These are phyloP conservation scores for Purpureocillium lavendulum DNA, from an alignment of 2,329 filamentous ascomycete species.

Conservation along the genomic window DNA sequence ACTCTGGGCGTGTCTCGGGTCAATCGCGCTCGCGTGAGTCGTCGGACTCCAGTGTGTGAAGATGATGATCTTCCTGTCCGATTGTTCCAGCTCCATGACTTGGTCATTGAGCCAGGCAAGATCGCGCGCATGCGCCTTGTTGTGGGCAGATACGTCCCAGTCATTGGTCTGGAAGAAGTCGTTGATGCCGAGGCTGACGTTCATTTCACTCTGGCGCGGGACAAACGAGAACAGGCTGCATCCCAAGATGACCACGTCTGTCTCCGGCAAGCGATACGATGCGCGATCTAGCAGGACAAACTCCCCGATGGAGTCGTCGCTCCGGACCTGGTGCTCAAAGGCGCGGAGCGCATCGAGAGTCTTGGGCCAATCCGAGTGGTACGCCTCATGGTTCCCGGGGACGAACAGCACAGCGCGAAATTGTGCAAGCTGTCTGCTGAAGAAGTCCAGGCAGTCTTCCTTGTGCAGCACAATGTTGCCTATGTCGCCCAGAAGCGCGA, in stretches of 20 bases:
- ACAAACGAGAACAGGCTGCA: conserved; percentile 41
- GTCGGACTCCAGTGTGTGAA: conserved; percentile 36
- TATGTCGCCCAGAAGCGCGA: conserved; percentile 50
- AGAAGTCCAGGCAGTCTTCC: conserved; percentile 32
- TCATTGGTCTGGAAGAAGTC: conserved; percentile 41
- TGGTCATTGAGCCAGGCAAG: conserved; percentile 33
- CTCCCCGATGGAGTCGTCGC: conserved; percentile 20
- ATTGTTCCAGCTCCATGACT: conserved; percentile 17
- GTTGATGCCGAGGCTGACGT: conserved; percentile 34
- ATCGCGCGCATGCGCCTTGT: conserved; percentile 26
- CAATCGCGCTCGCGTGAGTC: conserved; percentile 18
- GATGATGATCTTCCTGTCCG: conserved; percentile 22
- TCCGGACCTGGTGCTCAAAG: conserved; percentile 19
- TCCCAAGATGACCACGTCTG: conserved; percentile 21
- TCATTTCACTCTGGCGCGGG: conserved; percentile 22
- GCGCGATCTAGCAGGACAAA: conserved; percentile 30
- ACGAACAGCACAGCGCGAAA: conserved; percentile 45
- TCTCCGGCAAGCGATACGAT: conserved; percentile 13
- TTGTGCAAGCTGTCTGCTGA: conserved; percentile 35
- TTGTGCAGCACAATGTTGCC: conserved; percentile 33
- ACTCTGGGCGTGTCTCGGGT: conserved; percentile 24
- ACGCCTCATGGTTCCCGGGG: conserved; percentile 50
- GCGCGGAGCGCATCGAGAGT: conserved; percentile 17
- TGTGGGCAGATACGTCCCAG: conserved; percentile 30
- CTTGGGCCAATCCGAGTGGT: conserved; percentile 27